Conservation (phyloP, 768 basidiomycete species). For the Lactifluus echinatus region DNA sequence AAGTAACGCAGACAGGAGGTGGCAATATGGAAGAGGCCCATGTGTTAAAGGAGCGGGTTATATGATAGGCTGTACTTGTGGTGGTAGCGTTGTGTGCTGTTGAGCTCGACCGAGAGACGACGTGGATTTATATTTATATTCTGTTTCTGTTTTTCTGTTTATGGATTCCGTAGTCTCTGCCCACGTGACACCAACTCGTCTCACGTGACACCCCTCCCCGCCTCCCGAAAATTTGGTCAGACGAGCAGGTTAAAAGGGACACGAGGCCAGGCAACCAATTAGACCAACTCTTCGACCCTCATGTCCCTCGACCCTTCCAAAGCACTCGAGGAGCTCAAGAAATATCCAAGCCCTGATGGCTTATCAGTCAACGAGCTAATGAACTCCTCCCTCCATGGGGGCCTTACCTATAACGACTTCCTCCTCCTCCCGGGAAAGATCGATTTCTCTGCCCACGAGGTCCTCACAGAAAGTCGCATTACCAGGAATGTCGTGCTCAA, state of each 20-base stretch:
- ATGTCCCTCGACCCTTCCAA: slow-evolving; percentile 29
- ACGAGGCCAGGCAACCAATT: no score
- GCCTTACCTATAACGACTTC: slow-evolving; percentile 97
- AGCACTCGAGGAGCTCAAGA: slow-evolving; percentile 68
- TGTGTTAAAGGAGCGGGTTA: slow-evolving; percentile 2
- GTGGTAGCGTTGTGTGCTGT: no score
- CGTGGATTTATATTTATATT: not conserved
- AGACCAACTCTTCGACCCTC: not conserved
- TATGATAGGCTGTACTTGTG: slow-evolving; percentile 6
- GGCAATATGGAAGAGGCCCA: slow-evolving; percentile 16
- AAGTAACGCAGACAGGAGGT: slow-evolving; percentile 14
- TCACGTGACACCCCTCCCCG: no score
- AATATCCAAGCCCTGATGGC: slow-evolving; percentile 71
- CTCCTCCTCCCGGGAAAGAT: slow-evolving; percentile 92
- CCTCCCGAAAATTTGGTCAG: no score
- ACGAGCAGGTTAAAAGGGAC: no score
- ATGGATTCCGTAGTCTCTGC: no score
- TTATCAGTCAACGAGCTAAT: slow-evolving; percentile 80
- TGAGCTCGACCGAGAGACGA: not conserved
- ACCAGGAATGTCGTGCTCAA: slow-evolving; percentile 88
- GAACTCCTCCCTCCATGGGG: slow-evolving; percentile 77
- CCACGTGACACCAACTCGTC: no score
- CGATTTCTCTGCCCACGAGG: slow-evolving; percentile 78
- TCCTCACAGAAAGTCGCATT: slow-evolving; percentile 75
- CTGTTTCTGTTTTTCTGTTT: no score